Conservation (phyloP, 805 yeast genomes). For the Yarrowia sp. region DNA sequence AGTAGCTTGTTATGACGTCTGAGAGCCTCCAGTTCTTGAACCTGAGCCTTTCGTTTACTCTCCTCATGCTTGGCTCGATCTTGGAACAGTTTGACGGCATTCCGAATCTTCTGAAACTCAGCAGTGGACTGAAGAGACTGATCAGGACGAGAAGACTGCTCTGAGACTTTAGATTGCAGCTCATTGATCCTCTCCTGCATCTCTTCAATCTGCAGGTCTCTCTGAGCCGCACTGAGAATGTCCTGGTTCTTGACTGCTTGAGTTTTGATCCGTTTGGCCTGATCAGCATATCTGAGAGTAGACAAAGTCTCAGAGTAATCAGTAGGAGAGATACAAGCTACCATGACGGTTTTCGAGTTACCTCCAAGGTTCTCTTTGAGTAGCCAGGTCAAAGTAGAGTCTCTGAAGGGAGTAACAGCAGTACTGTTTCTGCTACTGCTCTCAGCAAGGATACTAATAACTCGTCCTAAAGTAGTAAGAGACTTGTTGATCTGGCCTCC, state of each 20-base stretch:
- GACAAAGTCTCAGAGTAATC: constrained; percentile 76
- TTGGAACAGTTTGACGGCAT: constrained; percentile 37
- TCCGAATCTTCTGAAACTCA: constrained; percentile 29
- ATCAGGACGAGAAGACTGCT: constrained; percentile 5
- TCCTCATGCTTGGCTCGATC: constrained; percentile 36
- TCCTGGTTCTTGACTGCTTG: constrained; percentile 54
- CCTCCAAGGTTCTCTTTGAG: constrained; percentile 78
- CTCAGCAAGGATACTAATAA: constrained; percentile 52
- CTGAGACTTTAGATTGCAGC: constrained; percentile 32
- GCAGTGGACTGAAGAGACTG: constrained; percentile 2
- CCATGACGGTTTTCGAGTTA: constrained; percentile 80
- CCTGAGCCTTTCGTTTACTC: constrained; percentile 33
- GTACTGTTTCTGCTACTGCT: constrained; percentile 28
- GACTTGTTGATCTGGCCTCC: constrained; percentile 78
- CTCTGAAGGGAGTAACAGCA: constrained; percentile 63
- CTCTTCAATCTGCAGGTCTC: constrained; percentile 41
- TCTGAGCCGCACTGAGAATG: constrained; percentile 41
- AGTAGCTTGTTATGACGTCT: constrained; percentile 32
- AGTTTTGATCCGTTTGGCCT: constrained; percentile 68
- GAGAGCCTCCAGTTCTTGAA: constrained; percentile 32
- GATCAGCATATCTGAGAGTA: constrained; percentile 73
- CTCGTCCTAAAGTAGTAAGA: constrained; percentile 73
- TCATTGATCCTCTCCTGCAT: constrained; percentile 43
- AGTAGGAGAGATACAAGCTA: constrained; percentile 80
- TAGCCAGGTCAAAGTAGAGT: constrained; percentile 71